These are phyloP conservation scores for Vachellia pachyceras DNA, from an alignment of 306 rosid species.

Conservation along the genomic window DNA sequence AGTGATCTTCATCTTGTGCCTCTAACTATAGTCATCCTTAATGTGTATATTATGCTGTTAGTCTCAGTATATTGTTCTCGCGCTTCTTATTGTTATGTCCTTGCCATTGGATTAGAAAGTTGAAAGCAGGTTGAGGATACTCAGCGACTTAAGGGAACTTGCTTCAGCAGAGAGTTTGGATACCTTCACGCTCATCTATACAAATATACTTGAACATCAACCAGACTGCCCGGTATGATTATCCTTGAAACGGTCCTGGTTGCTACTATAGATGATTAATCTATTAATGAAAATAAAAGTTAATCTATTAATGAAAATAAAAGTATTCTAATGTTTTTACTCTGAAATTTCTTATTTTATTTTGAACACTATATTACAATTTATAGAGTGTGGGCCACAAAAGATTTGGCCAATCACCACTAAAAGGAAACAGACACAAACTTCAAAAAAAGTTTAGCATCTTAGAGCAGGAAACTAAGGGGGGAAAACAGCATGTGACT, in stretches of 20 bases:
- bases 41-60: slow-evolving; percentile 17
- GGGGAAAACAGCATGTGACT: not conserved
- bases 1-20: slow-evolving; percentile 44
- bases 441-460: not conserved
- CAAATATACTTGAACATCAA: slow-evolving; percentile 95
- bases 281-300: slow-evolving; percentile 8
- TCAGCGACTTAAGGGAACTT: slow-evolving; percentile 90
- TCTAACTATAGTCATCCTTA: slow-evolving; percentile 20
- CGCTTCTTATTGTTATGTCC: slow-evolving; percentile 34
- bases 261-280: slow-evolving; percentile 10
- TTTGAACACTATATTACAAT: not conserved
- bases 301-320: slow-evolving; percentile 6
- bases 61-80: slow-evolving; percentile 23
- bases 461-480: not conserved
- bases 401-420: not conserved
- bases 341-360: not conserved
- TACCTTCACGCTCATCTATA: slow-evolving; percentile 83
- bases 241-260: slow-evolving; percentile 29
- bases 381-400: not conserved
- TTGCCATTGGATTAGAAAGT: slow-evolving; percentile 71
- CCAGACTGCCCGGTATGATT: slow-evolving; percentile 96
- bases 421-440: not conserved
- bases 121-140: slow-evolving; percentile 77
- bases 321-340: not conserved
- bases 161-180: slow-evolving; percentile 98